phyloP scores from a whole-genome alignment of 495 filamentous ascomycete genomes.

The Astrothelium macrocarpum region DNA sequence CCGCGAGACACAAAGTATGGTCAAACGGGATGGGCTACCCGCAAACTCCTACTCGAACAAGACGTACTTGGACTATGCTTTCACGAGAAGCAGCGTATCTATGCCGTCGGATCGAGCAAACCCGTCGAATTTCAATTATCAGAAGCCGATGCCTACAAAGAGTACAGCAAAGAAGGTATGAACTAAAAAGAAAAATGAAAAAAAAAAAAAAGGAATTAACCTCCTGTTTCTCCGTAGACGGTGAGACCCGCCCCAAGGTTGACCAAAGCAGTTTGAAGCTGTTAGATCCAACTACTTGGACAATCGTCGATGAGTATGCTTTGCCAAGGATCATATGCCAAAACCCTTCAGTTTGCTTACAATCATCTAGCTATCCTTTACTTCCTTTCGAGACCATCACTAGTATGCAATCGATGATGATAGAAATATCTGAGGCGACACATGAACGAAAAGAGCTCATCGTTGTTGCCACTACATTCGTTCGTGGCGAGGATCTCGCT shows the following conservation, averaged over 20 bases:
- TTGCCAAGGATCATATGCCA: slow-evolving; percentile 16
- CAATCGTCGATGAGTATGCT: slow-evolving; percentile 58
- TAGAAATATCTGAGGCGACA: slow-evolving; percentile 84
- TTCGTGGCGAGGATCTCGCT: slow-evolving; percentile 79
- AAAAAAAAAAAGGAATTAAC: background rate
- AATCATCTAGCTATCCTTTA: background rate
- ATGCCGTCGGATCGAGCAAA: slow-evolving; percentile 63
- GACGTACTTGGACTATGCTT: slow-evolving; percentile 67
- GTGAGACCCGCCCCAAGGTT: slow-evolving; percentile 54
- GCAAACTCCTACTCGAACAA: slow-evolving; percentile 56
- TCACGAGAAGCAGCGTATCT: slow-evolving; percentile 61
- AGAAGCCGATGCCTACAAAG: slow-evolving; percentile 69
- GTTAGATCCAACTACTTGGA: slow-evolving; percentile 63
- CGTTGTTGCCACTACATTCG: slow-evolving; percentile 72
- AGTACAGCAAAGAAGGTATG: slow-evolving; percentile 64
- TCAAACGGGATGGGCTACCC: slow-evolving; percentile 58
- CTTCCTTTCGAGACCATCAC: slow-evolving; percentile 45
- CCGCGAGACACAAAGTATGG: slow-evolving; percentile 52
- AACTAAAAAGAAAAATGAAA: background rate
- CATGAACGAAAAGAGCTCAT: slow-evolving; percentile 74
- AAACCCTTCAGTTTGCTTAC: background rate
- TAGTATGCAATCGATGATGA: slow-evolving; percentile 68
- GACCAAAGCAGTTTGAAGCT: slow-evolving; percentile 63
- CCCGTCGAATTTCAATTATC: slow-evolving; percentile 66
- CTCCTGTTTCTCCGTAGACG: slow-evolving; percentile 31